These are phyloP conservation scores for Malus hybrid DNA, from an alignment of 331 rosid genomes.

Conservation along the genomic window DNA sequence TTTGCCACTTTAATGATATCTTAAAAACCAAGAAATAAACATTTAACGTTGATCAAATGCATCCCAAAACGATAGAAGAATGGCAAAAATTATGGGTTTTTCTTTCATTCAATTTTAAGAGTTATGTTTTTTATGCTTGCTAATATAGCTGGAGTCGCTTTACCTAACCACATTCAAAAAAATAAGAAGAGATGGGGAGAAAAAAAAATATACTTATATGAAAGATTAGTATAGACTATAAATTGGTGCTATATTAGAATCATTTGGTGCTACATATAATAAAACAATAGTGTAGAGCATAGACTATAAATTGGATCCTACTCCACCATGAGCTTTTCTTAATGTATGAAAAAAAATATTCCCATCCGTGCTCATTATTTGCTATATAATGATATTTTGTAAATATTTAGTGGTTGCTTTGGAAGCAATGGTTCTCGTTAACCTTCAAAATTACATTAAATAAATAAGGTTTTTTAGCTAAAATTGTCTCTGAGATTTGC, in stretches of 20 bases:
- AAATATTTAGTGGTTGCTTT: conserved; percentile 11
- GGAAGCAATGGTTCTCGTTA: conserved; percentile 31
- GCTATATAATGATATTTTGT: not conserved
- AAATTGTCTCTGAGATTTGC: no score
- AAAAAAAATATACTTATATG: not conserved
- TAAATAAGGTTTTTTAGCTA: not conserved
- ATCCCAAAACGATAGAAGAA: not conserved
- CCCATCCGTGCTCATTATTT: not conserved
- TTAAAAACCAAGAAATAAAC: not conserved
- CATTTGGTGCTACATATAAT: not conserved
- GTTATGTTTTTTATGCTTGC: not conserved
- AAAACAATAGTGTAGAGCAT: not conserved
- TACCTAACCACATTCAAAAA: not conserved
- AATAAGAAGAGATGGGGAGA: not conserved
- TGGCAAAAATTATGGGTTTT: not conserved
- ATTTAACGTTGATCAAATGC: not conserved
- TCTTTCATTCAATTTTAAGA: not conserved
- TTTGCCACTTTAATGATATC: not conserved
- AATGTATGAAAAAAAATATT: no score
- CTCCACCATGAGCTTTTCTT: conserved; percentile 12
- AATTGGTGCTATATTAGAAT: not conserved
- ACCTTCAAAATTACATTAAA: conserved; percentile 11
- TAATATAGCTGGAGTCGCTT: not conserved
- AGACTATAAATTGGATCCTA: conserved; percentile 32
- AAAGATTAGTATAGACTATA: not conserved